A percentile compares a stretch with the other conserved stretches of the same genome.
Evolutionary conservation across 2,329 filamentous ascomycete genomes (phyloP).

Genomic region (Fusarium pseudocircinatum): DNA sequence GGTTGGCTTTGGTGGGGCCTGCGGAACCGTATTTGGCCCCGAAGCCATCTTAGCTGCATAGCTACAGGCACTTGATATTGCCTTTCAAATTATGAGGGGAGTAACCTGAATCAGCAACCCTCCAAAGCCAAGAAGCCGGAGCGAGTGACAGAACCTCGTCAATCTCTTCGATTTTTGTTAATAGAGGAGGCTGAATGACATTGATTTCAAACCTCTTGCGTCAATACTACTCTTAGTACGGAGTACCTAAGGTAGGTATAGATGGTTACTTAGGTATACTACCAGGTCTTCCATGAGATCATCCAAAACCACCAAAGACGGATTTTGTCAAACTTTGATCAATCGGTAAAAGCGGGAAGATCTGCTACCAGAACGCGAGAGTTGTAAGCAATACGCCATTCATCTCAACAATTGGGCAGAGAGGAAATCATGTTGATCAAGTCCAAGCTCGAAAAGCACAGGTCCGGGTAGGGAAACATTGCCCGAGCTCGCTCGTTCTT

Average conservation of each 20-base stretch:
- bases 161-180: not conserved
- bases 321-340: slow-evolving; percentile 15
- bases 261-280: not conserved
- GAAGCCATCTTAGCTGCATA: slow-evolving; percentile 35
- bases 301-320: slow-evolving; percentile 13
- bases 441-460: slow-evolving; percentile 9
- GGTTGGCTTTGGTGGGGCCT: slow-evolving; percentile 30
- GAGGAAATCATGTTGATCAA: not conserved
- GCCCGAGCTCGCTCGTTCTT: slow-evolving; percentile 7
- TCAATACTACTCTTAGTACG: not conserved
- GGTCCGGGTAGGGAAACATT: not conserved
- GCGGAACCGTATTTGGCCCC: slow-evolving; percentile 29
- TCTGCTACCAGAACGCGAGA: slow-evolving; percentile 25
- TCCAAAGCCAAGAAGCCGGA: slow-evolving; percentile 15
- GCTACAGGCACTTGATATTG: slow-evolving; percentile 35
- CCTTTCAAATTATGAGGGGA: slow-evolving; percentile 35
- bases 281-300: not conserved
- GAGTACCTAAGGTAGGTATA: too few relatives aligned
- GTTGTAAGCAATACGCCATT: slow-evolving; percentile 28
- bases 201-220: not conserved
- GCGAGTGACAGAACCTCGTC: not conserved
- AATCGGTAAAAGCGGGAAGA: slow-evolving; percentile 24
- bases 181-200: slow-evolving; percentile 6
- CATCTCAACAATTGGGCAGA: not conserved
- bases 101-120: slow-evolving; percentile 34